A percentile compares a stretch with the other conserved stretches of the same genome.
Evolutionary conservation across 176 grass and related monocot species (phyloP).

Genomic region (Oryza rufipogon): DNA sequence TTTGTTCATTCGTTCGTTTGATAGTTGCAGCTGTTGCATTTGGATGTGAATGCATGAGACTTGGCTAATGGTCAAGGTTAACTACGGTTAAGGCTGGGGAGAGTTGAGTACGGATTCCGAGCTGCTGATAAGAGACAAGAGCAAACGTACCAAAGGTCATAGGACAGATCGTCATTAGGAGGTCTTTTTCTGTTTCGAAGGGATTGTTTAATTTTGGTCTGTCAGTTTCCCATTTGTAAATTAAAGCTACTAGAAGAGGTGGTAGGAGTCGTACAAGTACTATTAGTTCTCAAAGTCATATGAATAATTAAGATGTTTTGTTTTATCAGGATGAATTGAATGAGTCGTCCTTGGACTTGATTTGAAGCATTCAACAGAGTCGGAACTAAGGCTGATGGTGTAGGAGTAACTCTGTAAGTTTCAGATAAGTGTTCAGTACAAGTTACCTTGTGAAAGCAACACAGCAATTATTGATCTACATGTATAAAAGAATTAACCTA

Average conservation of each 20-base stretch:
- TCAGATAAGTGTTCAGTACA: neutral
- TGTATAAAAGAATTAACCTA: neutral
- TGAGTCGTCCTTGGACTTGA: conserved; percentile 31
- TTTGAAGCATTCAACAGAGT: conserved; percentile 4
- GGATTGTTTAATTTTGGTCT: neutral
- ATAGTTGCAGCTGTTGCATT: conserved; percentile 23
- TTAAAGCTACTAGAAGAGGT: neutral
- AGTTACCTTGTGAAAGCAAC: conserved; percentile 33
- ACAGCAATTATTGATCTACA: neutral
- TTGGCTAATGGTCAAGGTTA: conserved; percentile 15
- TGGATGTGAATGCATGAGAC: conserved; percentile 37
- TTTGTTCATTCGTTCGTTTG: conserved; percentile 23
- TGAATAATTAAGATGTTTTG: neutral
- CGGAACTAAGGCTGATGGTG: neutral
- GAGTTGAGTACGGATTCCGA: neutral
- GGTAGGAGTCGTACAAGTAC: neutral
- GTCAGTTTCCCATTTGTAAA: neutral
- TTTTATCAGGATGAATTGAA: conserved; percentile 9
- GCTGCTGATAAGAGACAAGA: neutral
- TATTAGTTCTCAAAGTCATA: neutral
- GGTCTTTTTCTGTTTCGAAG: too few species aligned
- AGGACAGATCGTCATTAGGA: too few species aligned
- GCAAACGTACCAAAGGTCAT: neutral
- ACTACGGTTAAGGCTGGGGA: neutral
- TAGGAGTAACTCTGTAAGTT: neutral